Percentiles rank a stretch among this genome's conserved stretches.
These are phyloP conservation scores for Arthrinium puccinioides DNA, from an alignment of 2,329 filamentous ascomycete species.

Conservation along the genomic window DNA sequence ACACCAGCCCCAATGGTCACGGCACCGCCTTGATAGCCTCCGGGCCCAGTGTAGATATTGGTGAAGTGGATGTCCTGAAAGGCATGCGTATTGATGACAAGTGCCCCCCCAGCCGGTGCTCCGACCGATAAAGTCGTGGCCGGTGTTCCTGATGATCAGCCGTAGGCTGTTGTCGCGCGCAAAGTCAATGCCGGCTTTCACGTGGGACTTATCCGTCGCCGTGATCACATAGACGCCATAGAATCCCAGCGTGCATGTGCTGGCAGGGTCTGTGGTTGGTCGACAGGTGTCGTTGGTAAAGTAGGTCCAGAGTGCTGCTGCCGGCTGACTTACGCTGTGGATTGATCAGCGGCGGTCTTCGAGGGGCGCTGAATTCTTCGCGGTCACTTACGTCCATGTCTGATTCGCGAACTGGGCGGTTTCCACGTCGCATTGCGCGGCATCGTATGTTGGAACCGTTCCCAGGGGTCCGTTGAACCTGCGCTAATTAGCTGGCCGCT, in stretches of 20 bases:
- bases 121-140: constrained; percentile 51
- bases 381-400: constrained; percentile 27
- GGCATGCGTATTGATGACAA: constrained; percentile 50
- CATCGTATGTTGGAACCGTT: constrained; percentile 26
- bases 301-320: constrained; percentile 31
- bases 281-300: constrained; percentile 34
- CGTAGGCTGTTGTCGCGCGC: constrained; percentile 40
- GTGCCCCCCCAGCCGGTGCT: constrained; percentile 53
- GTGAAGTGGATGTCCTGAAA: constrained; percentile 40
- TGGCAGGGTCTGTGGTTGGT: constrained; percentile 22
- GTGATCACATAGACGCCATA: constrained; percentile 28
- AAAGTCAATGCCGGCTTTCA: constrained; percentile 28
- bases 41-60: constrained; percentile 21
- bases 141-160: constrained; percentile 48
- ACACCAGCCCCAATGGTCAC: constrained; percentile 47
- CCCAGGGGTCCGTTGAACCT: constrained; percentile 28
- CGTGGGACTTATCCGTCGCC: constrained; percentile 20
- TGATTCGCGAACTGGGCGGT: constrained; percentile 23
- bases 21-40: constrained; percentile 37
- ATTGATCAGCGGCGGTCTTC: neutral
- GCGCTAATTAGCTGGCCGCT: no score
- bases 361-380: neutral
- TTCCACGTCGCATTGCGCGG: constrained; percentile 23
- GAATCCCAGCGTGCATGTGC: constrained; percentile 29
- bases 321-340: constrained; percentile 15